A percentile compares a stretch with the other conserved stretches of the same genome.
Conservation (phyloP, 192 early-diverging fungal species). For the Jimgerdemannia flammicorona region DNA sequence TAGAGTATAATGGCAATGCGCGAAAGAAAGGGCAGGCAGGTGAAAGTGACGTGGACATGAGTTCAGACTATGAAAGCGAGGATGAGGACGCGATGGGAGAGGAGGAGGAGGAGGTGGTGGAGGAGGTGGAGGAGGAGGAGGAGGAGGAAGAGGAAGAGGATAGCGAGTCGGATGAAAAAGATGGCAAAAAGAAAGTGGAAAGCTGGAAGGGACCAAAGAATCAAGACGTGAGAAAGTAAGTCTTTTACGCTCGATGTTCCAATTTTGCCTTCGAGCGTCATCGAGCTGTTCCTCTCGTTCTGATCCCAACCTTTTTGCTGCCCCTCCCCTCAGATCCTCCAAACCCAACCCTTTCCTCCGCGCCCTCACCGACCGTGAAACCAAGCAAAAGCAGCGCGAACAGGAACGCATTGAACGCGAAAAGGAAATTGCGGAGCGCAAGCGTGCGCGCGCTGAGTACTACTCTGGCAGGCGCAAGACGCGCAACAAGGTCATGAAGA, state of each 20-base stretch:
- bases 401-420: conserved; percentile 12
- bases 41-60: conserved; percentile 1
- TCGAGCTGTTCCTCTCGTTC: not conserved
- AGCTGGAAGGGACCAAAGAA: conserved; percentile 6
- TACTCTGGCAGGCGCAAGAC: conserved; percentile 24
- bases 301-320: not conserved
- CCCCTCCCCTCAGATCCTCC: not conserved
- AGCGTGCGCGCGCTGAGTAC: conserved; percentile 22
- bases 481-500: conserved; percentile 31
- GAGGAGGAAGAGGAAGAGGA: not conserved
- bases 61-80: conserved; percentile 11
- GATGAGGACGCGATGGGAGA: conserved; percentile 9
- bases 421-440: conserved; percentile 12
- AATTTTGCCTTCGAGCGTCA: not conserved
- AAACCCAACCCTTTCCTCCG: conserved; percentile 35
- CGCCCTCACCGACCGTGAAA: conserved; percentile 8
- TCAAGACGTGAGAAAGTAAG: not conserved
- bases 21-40: conserved; percentile 11
- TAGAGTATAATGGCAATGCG: conserved; percentile 13
- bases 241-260: not conserved
- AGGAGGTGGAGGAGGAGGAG: conserved; percentile 1
- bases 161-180: conserved; percentile 1
- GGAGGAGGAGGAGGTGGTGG: not conserved
- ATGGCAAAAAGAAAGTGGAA: conserved; percentile 9
- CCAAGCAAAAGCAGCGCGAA: conserved; percentile 7